Evolutionary conservation across 2,329 filamentous ascomycete species (phyloP).

Genomic region (Dothiorella sarmentorum): DNA sequence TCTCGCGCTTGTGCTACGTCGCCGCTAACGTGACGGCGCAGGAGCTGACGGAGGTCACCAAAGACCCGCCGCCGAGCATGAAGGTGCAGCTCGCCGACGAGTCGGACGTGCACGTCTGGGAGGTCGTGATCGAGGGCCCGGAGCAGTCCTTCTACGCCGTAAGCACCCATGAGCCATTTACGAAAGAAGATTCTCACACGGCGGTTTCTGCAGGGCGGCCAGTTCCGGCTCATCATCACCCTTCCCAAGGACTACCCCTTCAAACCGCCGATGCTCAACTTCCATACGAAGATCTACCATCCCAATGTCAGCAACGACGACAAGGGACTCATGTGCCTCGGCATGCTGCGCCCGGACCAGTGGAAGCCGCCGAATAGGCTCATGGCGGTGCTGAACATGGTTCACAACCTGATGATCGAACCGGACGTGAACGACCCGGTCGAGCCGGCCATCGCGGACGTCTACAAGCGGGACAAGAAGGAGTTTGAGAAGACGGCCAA

Average conservation of each 20-base stretch:
- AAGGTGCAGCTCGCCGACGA: conserved; percentile 58
- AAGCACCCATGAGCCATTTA: conserved; percentile 29
- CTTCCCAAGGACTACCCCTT: conserved; percentile 84
- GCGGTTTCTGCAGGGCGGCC: conserved; percentile 54
- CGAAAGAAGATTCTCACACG: conserved; percentile 19
- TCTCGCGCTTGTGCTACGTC: neutral
- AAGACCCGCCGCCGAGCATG: conserved; percentile 55
- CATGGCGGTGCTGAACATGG: conserved; percentile 69
- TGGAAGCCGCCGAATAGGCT: conserved; percentile 90
- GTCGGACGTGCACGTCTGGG: conserved; percentile 65
- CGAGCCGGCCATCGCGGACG: conserved; percentile 79
- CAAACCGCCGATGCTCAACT: conserved; percentile 76
- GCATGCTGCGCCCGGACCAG: conserved; percentile 76
- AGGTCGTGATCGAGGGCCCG: conserved; percentile 64
- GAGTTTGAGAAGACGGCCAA: conserved; percentile 72
- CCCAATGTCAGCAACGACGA: conserved; percentile 89
- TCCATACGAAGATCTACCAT: conserved; percentile 90
- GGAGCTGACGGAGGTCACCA: conserved; percentile 60
- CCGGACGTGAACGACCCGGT: conserved; percentile 88
- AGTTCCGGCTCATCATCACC: conserved; percentile 67
- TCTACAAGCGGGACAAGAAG: conserved; percentile 66
- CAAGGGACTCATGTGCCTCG: conserved; percentile 80
- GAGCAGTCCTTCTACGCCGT: conserved; percentile 63
- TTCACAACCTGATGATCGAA: conserved; percentile 69
- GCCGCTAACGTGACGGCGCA: conserved; percentile 29